Conservation (phyloP, 345 rosid species). For the Eucalyptus polybractea region DNA sequence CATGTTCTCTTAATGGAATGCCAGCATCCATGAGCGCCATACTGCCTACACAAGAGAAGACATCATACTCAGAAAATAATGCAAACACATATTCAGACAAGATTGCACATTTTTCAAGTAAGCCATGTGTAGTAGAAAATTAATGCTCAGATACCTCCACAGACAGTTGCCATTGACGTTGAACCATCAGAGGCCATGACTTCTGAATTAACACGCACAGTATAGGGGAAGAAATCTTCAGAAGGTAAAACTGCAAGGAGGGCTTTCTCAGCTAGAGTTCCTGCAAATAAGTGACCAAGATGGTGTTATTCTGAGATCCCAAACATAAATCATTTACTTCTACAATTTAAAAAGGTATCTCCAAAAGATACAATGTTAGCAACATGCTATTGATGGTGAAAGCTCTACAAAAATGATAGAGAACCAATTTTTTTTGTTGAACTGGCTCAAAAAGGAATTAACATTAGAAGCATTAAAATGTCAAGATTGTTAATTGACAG, state of each 20-base stretch:
- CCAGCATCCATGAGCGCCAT: constrained; percentile 99
- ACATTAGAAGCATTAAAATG: neutral
- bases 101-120: neutral
- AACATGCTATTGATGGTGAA: neutral
- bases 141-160: constrained; percentile 54
- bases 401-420: neutral
- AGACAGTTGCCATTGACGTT: constrained; percentile 95
- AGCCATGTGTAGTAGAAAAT: neutral
- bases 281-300: constrained; percentile 14
- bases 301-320: neutral
- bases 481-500: neutral
- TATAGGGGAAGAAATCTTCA: constrained; percentile 66
- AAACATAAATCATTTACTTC: neutral
- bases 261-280: constrained; percentile 97
- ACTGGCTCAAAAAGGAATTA: neutral
- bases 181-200: constrained; percentile 99
- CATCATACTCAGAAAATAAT: neutral
- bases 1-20: constrained; percentile 72
- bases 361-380: neutral
- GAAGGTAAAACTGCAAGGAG: constrained; percentile 84
- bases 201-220: constrained; percentile 86
- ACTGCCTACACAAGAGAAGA: constrained; percentile 50
- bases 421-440: neutral
- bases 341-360: neutral
- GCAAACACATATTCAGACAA: neutral